Conservation (phyloP, 257 asterid species). For the Eustoma russellianum region DNA sequence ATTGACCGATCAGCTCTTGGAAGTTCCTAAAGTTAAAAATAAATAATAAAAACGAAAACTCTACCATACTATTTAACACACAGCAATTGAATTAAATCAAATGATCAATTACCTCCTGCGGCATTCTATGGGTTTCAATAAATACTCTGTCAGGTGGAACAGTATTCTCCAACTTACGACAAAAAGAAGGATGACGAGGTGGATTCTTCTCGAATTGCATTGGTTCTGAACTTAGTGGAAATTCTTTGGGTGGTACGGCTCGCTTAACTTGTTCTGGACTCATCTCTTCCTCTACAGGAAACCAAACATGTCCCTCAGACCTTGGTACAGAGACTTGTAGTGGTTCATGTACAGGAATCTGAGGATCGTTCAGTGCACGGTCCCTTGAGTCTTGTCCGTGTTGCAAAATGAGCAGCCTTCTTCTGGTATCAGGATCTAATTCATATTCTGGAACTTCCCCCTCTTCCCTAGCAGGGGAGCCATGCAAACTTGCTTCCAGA, state of each 20-base stretch:
- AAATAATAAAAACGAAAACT: neutral
- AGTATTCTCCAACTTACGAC: constrained; percentile 50
- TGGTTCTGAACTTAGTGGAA: constrained; percentile 45
- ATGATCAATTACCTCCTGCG: constrained; percentile 54
- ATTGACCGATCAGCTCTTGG: constrained; percentile 64
- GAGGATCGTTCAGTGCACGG: constrained; percentile 55
- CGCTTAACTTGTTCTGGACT: constrained; percentile 48
- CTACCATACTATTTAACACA: neutral
- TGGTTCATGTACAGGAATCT: constrained; percentile 52
- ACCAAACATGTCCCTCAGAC: constrained; percentile 69
- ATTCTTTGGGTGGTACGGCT: constrained; percentile 50
- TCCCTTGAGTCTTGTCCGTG: constrained; percentile 96
- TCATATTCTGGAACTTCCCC: constrained; percentile 99
- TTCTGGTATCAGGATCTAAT: constrained; percentile 96
- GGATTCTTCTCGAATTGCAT: constrained; percentile 47
- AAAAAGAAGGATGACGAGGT: constrained; percentile 53
- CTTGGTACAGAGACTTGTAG: constrained; percentile 57
- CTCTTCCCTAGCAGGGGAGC: constrained; percentile 96
- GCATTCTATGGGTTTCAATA: constrained; percentile 56
- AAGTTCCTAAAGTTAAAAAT: constrained; percentile 39
- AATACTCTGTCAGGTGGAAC: constrained; percentile 52
- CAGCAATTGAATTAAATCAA: too few species aligned
- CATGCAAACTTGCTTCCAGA: constrained; percentile 44
- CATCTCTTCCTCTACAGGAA: constrained; percentile 76
- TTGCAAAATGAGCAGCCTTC: constrained; percentile 91